Conservation (phyloP, 2,329 filamentous ascomycete species). For the Penicillium sp. region DNA sequence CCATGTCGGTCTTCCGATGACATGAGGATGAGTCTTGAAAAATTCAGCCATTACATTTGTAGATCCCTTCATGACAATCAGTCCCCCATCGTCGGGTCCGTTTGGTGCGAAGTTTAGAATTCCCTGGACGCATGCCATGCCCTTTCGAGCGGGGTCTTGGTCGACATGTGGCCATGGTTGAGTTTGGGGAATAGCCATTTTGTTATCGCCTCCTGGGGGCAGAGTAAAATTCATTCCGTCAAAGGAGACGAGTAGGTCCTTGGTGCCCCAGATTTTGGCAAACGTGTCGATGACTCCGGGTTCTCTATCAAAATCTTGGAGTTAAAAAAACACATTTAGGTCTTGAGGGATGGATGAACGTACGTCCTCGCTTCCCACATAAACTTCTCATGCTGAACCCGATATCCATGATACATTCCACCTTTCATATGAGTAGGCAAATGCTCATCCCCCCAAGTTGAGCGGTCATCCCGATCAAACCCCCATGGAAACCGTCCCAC, state of each 20-base stretch:
- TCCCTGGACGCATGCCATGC: slow-evolving; percentile 36
- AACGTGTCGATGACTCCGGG: slow-evolving; percentile 37
- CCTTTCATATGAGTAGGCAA: slow-evolving; percentile 44
- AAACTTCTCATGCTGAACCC: slow-evolving; percentile 36
- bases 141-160: slow-evolving; percentile 36
- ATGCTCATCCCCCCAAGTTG: slow-evolving; percentile 43
- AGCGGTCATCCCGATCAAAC: slow-evolving; percentile 36
- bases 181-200: slow-evolving; percentile 25
- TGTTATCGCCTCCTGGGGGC: slow-evolving; percentile 19
- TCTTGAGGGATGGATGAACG: neutral
- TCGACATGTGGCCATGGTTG: slow-evolving; percentile 44
- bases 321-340: neutral
- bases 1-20: neutral
- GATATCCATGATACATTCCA: slow-evolving; percentile 31
- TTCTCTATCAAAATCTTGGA: slow-evolving; percentile 21
- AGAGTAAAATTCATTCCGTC: slow-evolving; percentile 18
- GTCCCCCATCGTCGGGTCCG: slow-evolving; percentile 42
- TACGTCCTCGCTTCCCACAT: slow-evolving; percentile 38
- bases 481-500: slow-evolving; percentile 39
- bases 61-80: slow-evolving; percentile 42
- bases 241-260: slow-evolving; percentile 18
- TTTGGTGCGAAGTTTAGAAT: slow-evolving; percentile 43
- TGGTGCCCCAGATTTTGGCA: slow-evolving; percentile 34
- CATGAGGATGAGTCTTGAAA: slow-evolving; percentile 26
- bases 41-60: slow-evolving; percentile 40